phyloP scores from a whole-genome alignment of 805 yeast genomes.

The Candida chauliodis region DNA sequence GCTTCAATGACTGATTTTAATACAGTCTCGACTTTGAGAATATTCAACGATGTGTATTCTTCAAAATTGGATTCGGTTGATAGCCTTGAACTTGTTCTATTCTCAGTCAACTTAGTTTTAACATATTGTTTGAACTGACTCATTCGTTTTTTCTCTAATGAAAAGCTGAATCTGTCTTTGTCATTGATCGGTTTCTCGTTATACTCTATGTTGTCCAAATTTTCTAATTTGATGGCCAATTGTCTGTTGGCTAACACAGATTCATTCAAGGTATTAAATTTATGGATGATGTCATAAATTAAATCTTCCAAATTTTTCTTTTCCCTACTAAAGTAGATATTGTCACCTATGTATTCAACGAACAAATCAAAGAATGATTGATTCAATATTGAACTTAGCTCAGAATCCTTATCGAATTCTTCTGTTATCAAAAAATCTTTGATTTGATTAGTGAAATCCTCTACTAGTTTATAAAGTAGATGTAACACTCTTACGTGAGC shows the following conservation, averaged over 20 bases:
- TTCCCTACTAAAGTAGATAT: slow-evolving; percentile 67
- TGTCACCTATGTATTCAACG: slow-evolving; percentile 61
- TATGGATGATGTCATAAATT: slow-evolving; percentile 42
- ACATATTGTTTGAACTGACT: slow-evolving; percentile 56
- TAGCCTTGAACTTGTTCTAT: slow-evolving; percentile 18
- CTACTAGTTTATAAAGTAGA: slow-evolving; percentile 55
- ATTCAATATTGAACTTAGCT: slow-evolving; percentile 53
- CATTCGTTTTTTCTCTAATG: slow-evolving; percentile 41
- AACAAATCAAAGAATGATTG: slow-evolving; percentile 73
- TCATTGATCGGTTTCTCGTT: slow-evolving; percentile 16
- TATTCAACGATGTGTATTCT: slow-evolving; percentile 28
- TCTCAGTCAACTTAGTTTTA: slow-evolving; percentile 34
- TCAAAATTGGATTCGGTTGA: slow-evolving; percentile 12
- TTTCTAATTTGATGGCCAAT: slow-evolving; percentile 30
- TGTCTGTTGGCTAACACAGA: slow-evolving; percentile 31
- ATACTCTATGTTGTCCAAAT: slow-evolving; percentile 27
- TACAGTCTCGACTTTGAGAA: slow-evolving; percentile 56
- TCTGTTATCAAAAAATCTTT: slow-evolving; percentile 54
- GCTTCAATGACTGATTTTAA: slow-evolving; percentile 74
- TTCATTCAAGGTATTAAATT: slow-evolving; percentile 40
- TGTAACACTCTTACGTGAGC: slow-evolving; percentile 77
- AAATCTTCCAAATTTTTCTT: slow-evolving; percentile 61
- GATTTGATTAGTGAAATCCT: slow-evolving; percentile 60
- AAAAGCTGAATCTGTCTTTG: slow-evolving; percentile 28
- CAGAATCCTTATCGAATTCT: slow-evolving; percentile 46